Evolutionary conservation across 2,329 filamentous ascomycete species (phyloP).

Genomic region (Orbilia javanica): DNA sequence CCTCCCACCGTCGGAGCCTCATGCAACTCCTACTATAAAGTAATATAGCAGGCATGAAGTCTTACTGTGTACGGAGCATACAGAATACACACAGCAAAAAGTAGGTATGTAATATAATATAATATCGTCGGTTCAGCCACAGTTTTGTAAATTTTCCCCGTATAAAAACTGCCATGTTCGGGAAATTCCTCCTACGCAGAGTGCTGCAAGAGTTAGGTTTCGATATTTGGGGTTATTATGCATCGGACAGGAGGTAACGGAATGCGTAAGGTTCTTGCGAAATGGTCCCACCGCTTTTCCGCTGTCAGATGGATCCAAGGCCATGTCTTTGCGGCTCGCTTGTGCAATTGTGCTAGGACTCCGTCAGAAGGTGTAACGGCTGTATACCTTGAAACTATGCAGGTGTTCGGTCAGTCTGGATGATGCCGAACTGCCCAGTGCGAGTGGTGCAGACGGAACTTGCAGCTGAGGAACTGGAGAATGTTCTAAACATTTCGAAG

Average conservation of each 20-base stretch:
- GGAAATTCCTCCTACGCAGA: slow-evolving; percentile 3
- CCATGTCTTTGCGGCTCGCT: slow-evolving; percentile 30
- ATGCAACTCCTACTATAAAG: not conserved
- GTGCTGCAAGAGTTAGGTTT: slow-evolving; percentile 16
- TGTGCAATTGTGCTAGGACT: slow-evolving; percentile 22
- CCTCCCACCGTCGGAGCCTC: slow-evolving; percentile 17
- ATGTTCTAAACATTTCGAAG: slow-evolving; percentile 5
- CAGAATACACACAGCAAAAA: too few species aligned
- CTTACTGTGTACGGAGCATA: not conserved
- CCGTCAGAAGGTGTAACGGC: slow-evolving; percentile 28
- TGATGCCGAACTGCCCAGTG: slow-evolving; percentile 16
- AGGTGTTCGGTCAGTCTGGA: slow-evolving; percentile 11
- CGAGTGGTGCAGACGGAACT: slow-evolving; percentile 4
- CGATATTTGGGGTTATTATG: slow-evolving; percentile 23
- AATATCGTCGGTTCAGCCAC: slow-evolving; percentile 22
- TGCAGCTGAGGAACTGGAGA: slow-evolving; percentile 15
- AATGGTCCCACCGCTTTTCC: slow-evolving; percentile 27
- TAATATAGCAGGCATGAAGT: slow-evolving; percentile 14
- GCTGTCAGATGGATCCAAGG: slow-evolving; percentile 23
- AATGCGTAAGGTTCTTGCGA: slow-evolving; percentile 20
- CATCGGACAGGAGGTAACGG: slow-evolving; percentile 11
- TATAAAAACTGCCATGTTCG: slow-evolving; percentile 3
- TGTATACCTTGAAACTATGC: slow-evolving; percentile 21
- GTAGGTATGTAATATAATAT: too few species aligned
- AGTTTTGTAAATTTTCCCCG: slow-evolving; percentile 9